These are phyloP conservation scores for Arthrobotrys conoides DNA, from an alignment of 2,329 filamentous ascomycete genomes.

Conservation along the genomic window DNA sequence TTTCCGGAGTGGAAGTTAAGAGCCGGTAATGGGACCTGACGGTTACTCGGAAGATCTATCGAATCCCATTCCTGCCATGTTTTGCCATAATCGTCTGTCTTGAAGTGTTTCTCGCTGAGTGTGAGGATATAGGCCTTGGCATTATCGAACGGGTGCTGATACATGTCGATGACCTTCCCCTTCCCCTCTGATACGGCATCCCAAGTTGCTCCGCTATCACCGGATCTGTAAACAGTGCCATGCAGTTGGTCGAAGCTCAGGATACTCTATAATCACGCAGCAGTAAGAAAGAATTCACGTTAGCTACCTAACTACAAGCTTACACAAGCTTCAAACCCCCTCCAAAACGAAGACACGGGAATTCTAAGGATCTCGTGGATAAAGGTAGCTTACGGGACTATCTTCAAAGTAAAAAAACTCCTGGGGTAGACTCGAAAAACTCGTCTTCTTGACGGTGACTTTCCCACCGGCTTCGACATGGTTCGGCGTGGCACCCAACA, in stretches of 20 bases:
- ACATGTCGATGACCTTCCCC: slow-evolving; percentile 73
- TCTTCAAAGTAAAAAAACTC: slow-evolving; percentile 92
- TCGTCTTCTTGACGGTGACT: slow-evolving; percentile 70
- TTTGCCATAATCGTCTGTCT: slow-evolving; percentile 85
- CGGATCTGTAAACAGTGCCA: slow-evolving; percentile 80
- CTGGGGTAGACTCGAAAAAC: slow-evolving; percentile 77
- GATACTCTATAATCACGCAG: slow-evolving; percentile 61
- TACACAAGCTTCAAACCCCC: slow-evolving; percentile 3
- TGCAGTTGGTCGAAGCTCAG: slow-evolving; percentile 71
- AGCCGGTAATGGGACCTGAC: slow-evolving; percentile 71
- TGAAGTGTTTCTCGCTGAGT: slow-evolving; percentile 79
- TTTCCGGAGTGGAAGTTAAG: slow-evolving; percentile 82
- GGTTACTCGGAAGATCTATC: slow-evolving; percentile 72
- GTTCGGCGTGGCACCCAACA: slow-evolving; percentile 54
- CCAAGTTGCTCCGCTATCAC: slow-evolving; percentile 86
- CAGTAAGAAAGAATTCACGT: neutral
- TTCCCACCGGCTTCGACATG: slow-evolving; percentile 34
- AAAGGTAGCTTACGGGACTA: slow-evolving; percentile 67
- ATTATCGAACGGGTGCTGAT: slow-evolving; percentile 83
- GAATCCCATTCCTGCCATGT: slow-evolving; percentile 83
- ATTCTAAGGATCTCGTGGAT: neutral
- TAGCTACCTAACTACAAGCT: slow-evolving; percentile 12
- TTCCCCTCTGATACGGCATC: slow-evolving; percentile 75
- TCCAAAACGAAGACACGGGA: neutral
- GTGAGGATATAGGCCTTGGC: slow-evolving; percentile 86